A percentile compares a stretch with the other conserved stretches of the same genome.
These are phyloP conservation scores for Colletotrichum musicola DNA, from an alignment of 2,329 filamentous ascomycete genomes.

Conservation along the genomic window DNA sequence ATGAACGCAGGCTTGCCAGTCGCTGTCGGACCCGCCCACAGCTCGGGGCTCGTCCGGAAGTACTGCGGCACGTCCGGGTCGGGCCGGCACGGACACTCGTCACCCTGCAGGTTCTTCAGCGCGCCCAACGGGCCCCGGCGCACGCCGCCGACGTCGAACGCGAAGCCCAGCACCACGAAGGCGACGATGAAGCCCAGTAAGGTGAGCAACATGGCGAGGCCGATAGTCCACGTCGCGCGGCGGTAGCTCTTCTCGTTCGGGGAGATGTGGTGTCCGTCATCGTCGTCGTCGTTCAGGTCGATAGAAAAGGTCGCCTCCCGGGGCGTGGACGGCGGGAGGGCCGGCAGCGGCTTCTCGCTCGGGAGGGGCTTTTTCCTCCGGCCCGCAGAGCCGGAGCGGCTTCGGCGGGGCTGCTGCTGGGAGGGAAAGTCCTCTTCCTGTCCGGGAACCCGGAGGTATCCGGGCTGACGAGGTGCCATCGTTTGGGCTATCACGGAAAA, in stretches of 20 bases:
- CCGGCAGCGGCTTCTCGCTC: slow-evolving; percentile 40
- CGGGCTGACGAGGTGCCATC: slow-evolving; percentile 33
- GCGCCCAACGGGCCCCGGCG: slow-evolving; percentile 39
- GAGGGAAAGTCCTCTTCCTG: slow-evolving; percentile 25
- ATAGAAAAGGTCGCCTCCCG: slow-evolving; percentile 21
- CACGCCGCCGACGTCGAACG: slow-evolving; percentile 38
- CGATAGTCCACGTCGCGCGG: slow-evolving; percentile 23
- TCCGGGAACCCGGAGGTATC: slow-evolving; percentile 36
- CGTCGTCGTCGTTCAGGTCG: slow-evolving; percentile 19
- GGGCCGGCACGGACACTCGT: slow-evolving; percentile 47
- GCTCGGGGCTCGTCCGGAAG: slow-evolving; percentile 71
- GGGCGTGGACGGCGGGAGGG: slow-evolving; percentile 32
- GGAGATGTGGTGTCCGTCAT: slow-evolving; percentile 3
- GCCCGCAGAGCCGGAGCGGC: slow-evolving; percentile 32
- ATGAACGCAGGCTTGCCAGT: slow-evolving; percentile 78
- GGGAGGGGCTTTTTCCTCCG: slow-evolving; percentile 39
- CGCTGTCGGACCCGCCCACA: slow-evolving; percentile 75
- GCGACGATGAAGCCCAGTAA: slow-evolving; percentile 51
- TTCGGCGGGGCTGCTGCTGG: slow-evolving; percentile 11
- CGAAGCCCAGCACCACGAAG: slow-evolving; percentile 52
- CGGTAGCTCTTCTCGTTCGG: slow-evolving; percentile 18
- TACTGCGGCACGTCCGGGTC: slow-evolving; percentile 67
- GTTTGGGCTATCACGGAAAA: background rate
- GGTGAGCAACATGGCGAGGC: slow-evolving; percentile 44
- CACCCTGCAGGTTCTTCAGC: slow-evolving; percentile 37